Evolutionary conservation across 148 eudicot species (phyloP), one percentile per base, ranked within the genome.

Genomic region (Pharnaceum exiguum): DNA sequence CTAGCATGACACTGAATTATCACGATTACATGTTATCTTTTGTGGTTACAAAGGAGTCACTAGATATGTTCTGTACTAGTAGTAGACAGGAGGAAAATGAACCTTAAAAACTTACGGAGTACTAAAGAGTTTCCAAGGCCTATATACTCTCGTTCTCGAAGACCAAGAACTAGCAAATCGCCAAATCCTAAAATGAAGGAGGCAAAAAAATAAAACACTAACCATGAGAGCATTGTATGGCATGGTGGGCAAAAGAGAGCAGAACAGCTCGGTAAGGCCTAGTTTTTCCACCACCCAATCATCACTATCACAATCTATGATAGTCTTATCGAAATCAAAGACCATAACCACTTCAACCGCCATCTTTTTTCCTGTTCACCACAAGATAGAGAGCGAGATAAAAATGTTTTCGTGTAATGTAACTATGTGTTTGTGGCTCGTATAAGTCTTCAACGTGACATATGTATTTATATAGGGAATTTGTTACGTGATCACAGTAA

Each of bases 271-370:
- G 7, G 78, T 78, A 12, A 66, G 67, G 2, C 95, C 86, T 55
- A 80, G 42, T 31, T 78, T 75, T 3, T 86, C 79, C 5, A 80
- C 70, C 17, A 86, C 80, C 89, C 95, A 86, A 57, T 86, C 78
- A 67, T 86, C 95, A 52, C 86, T 83, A 30, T 86, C 89, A 24
- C 57, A 7, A 1, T 86, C 86, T 51, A 83, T 74, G 7, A 86
- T 86, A 17, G 95, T 86, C 73, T 76, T 80, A 60, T 86, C 89
- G 35, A 86, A 86, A 72, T 86, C 95, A 55, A 86, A 83, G 33
- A 83, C 57, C 46, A 78, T 67, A 39, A 83, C 77, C 8, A 70
- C 54, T 54, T 71, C 73, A 2, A 70, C 72, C 28, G 26, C 48
- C 62, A 58, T 58, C 4, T 15, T 33, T 25, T 21, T 10, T 35